Evolutionary conservation across 1,139 yeast species (phyloP).

Genomic region (Suzukiozyma palmioleophila): DNA sequence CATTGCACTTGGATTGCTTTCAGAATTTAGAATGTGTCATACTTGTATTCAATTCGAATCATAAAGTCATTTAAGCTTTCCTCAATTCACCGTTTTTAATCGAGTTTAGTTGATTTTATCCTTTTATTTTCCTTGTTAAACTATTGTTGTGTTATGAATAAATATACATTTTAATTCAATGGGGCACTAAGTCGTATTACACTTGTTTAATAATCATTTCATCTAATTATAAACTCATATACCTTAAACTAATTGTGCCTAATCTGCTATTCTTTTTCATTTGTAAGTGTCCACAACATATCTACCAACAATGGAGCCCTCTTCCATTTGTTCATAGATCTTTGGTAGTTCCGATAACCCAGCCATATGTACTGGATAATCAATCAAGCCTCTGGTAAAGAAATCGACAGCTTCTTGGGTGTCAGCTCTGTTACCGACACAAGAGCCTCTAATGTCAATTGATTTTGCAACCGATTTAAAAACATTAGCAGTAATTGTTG

Average conservation of each 20-base stretch:
- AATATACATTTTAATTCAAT: too few relatives aligned
- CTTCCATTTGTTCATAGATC: constrained; percentile 64
- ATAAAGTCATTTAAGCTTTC: background rate
- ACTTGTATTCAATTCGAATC: background rate
- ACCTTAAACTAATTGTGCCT: too few relatives aligned
- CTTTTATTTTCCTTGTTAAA: background rate
- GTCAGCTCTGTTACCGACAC: constrained; percentile 80
- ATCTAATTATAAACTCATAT: too few relatives aligned
- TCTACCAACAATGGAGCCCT: constrained; percentile 70
- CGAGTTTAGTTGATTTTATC: background rate
- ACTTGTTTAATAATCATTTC: too few relatives aligned
- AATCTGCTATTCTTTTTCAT: too few relatives aligned
- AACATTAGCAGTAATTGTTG: constrained; percentile 59
- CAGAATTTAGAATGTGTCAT: background rate
- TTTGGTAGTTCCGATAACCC: constrained; percentile 62
- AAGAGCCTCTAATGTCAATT: constrained; percentile 63
- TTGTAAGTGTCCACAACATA: constrained; percentile 69
- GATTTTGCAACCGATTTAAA: constrained; percentile 65
- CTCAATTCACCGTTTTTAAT: background rate
- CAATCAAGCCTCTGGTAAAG: constrained; percentile 64
- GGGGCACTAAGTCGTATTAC: too few relatives aligned
- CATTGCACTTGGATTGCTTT: background rate
- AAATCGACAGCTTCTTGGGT: constrained; percentile 73
- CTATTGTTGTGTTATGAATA: constrained; percentile 1
- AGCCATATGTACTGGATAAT: constrained; percentile 66